Evolutionary conservation across 371 early-diverging fungal genomes (phyloP), one percentile per base, ranked within the genome.

Genomic region (Actinomortierella wolfii): DNA sequence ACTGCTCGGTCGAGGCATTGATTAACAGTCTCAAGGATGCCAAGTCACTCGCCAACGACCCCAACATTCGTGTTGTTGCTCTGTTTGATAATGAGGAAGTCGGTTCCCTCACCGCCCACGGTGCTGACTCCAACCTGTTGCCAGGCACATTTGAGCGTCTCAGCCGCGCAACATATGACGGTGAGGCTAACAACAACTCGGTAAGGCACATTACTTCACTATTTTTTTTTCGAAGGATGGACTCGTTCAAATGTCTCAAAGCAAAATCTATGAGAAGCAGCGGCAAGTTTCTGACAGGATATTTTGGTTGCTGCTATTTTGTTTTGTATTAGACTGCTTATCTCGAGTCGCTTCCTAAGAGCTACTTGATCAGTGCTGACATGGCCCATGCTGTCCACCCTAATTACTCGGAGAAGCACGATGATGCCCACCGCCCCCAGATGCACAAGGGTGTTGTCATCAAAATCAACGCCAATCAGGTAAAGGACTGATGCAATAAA

Each of bases 81-180:
- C 83, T 97, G 14, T 99, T 98, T 70, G 99, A 98, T 77, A 95
- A 97, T 79, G 99, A 99, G 80, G 99, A 99, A 68, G 87, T 98
- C 47, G 99, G 99, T n/a, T 95, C 96, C 39, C 77, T 76, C n/a
- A 91, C 96, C 23, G 96, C 96, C 5, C 89, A 94, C 62, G 99
- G 99, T 46, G 99, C 99, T 18, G 92, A 92, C 68, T 96, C 96
- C 8, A 89, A 91, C 57, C 78, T 97, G 61, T 79, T 97, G 44
- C 94, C 91, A 48, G 67, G 83, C 11, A 84, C 91, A 7, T 67
- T 94, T 41, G 84, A 86, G 55, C 84, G 94, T 50, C 73, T 73
- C 45, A 66, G 67, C 43, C 40, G 58, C 59, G 73, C 56, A 21
- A 79, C 79, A 14, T 64, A 78, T 29, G 70, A 82, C 15, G 61